Conservation (phyloP, 148 eudicot genomes). For the Arctostaphylos glauca region DNA sequence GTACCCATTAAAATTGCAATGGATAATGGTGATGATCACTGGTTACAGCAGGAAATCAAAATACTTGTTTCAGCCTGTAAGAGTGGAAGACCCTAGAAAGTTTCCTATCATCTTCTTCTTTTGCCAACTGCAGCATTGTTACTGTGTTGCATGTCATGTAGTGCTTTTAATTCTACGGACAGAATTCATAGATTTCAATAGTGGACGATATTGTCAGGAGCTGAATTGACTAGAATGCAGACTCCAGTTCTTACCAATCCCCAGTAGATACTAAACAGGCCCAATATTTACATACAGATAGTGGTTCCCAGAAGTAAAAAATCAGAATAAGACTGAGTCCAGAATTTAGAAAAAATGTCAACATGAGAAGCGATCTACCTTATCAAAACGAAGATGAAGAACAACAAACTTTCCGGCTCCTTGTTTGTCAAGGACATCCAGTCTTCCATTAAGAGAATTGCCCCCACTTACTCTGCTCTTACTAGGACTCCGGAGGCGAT, state of each 20-base stretch:
- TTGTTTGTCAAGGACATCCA: conserved; percentile 26
- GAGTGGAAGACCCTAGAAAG: neutral
- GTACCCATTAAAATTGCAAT: neutral
- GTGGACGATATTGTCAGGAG: neutral
- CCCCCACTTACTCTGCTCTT: conserved; percentile 11
- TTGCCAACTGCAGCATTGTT: neutral
- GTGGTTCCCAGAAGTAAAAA: neutral
- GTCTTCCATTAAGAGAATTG: conserved; percentile 13
- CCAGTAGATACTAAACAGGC: neutral
- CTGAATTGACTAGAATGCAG: neutral
- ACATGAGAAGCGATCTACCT: conserved; percentile 43
- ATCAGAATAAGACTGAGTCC: too few species aligned
- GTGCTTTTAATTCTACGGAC: neutral
- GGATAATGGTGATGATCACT: neutral
- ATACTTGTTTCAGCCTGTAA: neutral
- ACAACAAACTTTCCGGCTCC: conserved; percentile 76
- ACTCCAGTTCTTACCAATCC: conserved; percentile 12
- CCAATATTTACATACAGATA: neutral
- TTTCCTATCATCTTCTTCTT: neutral
- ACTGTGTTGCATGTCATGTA: neutral
- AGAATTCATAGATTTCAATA: neutral
- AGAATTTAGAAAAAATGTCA: neutral
- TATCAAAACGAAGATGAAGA: conserved; percentile 95
- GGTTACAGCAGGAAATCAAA: conserved; percentile 2
- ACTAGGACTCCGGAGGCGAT: conserved; percentile 49